These are phyloP conservation scores for Licmophora abbreviata DNA, from an alignment of 108 stramenopile genomes.

Conservation along the genomic window DNA sequence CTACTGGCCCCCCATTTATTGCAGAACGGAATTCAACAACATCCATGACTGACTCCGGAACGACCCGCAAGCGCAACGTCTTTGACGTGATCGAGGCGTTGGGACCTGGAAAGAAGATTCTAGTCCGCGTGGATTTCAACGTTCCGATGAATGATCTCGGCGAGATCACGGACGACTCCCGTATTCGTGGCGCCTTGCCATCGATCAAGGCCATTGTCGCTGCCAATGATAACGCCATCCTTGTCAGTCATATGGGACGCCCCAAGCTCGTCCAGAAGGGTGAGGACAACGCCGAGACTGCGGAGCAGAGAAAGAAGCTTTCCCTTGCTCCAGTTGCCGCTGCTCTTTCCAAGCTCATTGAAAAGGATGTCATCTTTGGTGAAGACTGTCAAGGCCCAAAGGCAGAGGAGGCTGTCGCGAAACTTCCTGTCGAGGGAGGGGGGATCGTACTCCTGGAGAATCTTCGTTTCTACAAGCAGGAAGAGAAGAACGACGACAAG, in stretches of 20 bases:
- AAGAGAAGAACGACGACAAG: slow-evolving; percentile 61
- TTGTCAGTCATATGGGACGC: slow-evolving; percentile 81
- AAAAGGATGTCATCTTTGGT: slow-evolving; percentile 60
- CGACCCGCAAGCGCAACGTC: slow-evolving; percentile 30
- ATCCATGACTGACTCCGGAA: too few species aligned
- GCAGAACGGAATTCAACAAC: too few species aligned
- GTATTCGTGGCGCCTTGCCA: slow-evolving; percentile 76
- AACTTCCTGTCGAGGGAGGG: slow-evolving; percentile 35
- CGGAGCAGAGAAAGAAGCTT: slow-evolving; percentile 44
- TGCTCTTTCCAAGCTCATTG: slow-evolving; percentile 70
- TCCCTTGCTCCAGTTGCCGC: slow-evolving; percentile 75
- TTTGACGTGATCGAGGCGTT: slow-evolving; percentile 31
- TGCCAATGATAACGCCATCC: slow-evolving; percentile 58
- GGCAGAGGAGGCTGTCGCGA: slow-evolving; percentile 25
- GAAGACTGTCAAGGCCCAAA: slow-evolving; percentile 72
- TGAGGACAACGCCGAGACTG: slow-evolving; percentile 34
- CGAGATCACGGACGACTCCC: slow-evolving; percentile 77
- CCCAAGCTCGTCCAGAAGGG: slow-evolving; percentile 64
- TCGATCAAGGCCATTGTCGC: slow-evolving; percentile 61
- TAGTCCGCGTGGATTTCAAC: slow-evolving; percentile 85
- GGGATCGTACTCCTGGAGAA: slow-evolving; percentile 88
- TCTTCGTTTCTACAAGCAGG: slow-evolving; percentile 90
- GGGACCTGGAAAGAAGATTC: slow-evolving; percentile 35
- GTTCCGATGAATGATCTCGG: slow-evolving; percentile 61
- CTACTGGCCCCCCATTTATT: too few species aligned